Evolutionary conservation across 352 stramenopile genomes (phyloP).

Genomic region (Globisporangium orthogonon): DNA sequence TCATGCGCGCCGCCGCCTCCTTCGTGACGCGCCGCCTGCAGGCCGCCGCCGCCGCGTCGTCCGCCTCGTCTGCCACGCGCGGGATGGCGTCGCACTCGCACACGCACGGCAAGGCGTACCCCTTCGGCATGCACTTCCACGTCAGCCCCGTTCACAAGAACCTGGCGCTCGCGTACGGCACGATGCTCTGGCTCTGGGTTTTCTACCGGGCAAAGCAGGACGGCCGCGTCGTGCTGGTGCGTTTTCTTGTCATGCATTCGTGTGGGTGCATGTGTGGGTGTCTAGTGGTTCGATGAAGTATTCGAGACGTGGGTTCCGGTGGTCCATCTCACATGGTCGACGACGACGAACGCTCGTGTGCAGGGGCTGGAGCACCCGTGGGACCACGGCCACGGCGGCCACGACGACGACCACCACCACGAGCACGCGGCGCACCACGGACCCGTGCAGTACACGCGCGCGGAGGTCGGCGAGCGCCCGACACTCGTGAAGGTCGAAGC

Average conservation of each 20-base stretch:
- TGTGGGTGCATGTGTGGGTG: too few species aligned
- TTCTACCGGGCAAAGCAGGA: slow-evolving; percentile 89
- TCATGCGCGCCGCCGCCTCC: slow-evolving; percentile 36
- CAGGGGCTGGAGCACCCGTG: slow-evolving; percentile 85
- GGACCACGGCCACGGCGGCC: slow-evolving; percentile 66
- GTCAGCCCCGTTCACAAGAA: slow-evolving; percentile 87
- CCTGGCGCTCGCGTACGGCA: slow-evolving; percentile 79
- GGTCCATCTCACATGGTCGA: background rate
- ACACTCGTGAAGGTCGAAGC: slow-evolving; percentile 44
- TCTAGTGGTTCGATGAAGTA: too few species aligned
- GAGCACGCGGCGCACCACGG: slow-evolving; percentile 27
- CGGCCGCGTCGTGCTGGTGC: slow-evolving; percentile 67
- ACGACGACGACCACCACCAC: slow-evolving; percentile 33
- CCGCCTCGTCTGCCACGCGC: slow-evolving; percentile 24
- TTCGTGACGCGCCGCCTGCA: slow-evolving; percentile 45
- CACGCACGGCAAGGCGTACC: slow-evolving; percentile 53
- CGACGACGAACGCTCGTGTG: background rate
- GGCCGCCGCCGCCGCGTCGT: slow-evolving; percentile 12
- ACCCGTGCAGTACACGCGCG: slow-evolving; percentile 55
- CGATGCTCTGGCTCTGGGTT: slow-evolving; percentile 88
- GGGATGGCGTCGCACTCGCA: slow-evolving; percentile 48
- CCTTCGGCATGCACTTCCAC: slow-evolving; percentile 87
- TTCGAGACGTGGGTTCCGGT: background rate
- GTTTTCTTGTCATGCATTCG: slow-evolving; percentile 3
- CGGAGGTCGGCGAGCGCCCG: slow-evolving; percentile 57